phyloP scores from a whole-genome alignment of 257 asterid species.

The Leonotis leonurus region DNA sequence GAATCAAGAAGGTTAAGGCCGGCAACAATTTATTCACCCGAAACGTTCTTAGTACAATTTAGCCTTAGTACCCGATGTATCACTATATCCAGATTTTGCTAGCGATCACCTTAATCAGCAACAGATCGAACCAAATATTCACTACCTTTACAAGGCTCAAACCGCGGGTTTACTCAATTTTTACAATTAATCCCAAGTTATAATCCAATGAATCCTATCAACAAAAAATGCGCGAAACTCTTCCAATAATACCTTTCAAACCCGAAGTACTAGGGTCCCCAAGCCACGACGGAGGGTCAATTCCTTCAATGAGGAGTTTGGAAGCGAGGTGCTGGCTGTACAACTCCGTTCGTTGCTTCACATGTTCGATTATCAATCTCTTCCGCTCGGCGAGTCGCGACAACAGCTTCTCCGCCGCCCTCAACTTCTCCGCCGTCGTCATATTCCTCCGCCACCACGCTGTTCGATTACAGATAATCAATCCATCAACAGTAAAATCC shows the following conservation, averaged over 20 bases:
- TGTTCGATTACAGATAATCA: slow-evolving; percentile 12
- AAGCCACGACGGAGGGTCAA: slow-evolving; percentile 80
- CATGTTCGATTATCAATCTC: slow-evolving; percentile 51
- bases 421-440: slow-evolving; percentile 47
- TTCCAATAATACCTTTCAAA: slow-evolving; percentile 33
- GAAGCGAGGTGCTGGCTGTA: slow-evolving; percentile 73
- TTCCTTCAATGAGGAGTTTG: slow-evolving; percentile 59
- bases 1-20: no score
- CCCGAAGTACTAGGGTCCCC: slow-evolving; percentile 36
- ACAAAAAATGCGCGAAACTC: neutral
- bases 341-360: slow-evolving; percentile 56
- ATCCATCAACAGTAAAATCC: slow-evolving; percentile 7
- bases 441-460: slow-evolving; percentile 34
- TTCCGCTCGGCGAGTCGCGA: slow-evolving; percentile 62
- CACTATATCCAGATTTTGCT: neutral
- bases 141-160: neutral
- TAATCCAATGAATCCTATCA: neutral
- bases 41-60: neutral
- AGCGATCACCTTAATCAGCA: neutral
- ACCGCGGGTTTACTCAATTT: neutral
- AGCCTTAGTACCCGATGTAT: neutral
- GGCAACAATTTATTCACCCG: neutral
- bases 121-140: neutral
- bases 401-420: slow-evolving; percentile 69
- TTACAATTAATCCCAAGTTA: neutral